A percentile compares a stretch with the other conserved stretches of the same genome.
These are phyloP conservation scores for Infundibulicybe gibba DNA, from an alignment of 768 basidiomycete species.

Conservation along the genomic window DNA sequence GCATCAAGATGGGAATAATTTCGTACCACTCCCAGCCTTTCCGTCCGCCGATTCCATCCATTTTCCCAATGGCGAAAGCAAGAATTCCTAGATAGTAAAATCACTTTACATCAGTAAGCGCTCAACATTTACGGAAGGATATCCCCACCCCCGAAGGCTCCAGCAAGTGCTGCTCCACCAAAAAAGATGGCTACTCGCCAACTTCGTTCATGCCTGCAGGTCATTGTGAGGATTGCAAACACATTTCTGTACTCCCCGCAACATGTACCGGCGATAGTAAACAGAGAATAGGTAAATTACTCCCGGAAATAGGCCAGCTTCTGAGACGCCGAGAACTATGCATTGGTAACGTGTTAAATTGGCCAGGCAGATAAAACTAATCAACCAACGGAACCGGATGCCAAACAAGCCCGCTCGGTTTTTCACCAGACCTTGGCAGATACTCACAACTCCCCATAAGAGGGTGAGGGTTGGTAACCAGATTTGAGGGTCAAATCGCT, in stretches of 20 bases:
- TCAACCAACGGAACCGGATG: constrained; percentile 46
- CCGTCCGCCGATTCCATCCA: constrained; percentile 58
- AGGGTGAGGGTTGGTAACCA: constrained; percentile 63
- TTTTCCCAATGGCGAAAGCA: constrained; percentile 55
- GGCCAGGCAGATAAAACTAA: neutral
- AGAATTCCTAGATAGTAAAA: constrained; percentile 42
- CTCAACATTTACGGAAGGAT: neutral
- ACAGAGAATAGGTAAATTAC: constrained; percentile 56
- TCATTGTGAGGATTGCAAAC: neutral
- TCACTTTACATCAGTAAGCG: neutral
- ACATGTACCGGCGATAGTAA: constrained; percentile 44
- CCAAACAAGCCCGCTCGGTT: constrained; percentile 52
- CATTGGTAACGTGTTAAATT: neutral
- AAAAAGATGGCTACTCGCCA: constrained; percentile 63
- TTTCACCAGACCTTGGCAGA: constrained; percentile 51
- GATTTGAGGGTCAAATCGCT: constrained; percentile 53
- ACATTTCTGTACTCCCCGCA: neutral
- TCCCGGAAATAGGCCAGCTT: constrained; percentile 62
- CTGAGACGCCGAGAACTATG: constrained; percentile 50
- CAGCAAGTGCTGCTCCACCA: constrained; percentile 57
- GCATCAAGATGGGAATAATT: neutral
- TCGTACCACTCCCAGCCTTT: constrained; percentile 57
- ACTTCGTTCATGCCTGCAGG: constrained; percentile 47
- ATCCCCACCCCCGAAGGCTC: constrained; percentile 56
- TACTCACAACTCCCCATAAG: constrained; percentile 52